Conservation (phyloP, 2,329 filamentous ascomycete species). For the Penicillium sp. region DNA sequence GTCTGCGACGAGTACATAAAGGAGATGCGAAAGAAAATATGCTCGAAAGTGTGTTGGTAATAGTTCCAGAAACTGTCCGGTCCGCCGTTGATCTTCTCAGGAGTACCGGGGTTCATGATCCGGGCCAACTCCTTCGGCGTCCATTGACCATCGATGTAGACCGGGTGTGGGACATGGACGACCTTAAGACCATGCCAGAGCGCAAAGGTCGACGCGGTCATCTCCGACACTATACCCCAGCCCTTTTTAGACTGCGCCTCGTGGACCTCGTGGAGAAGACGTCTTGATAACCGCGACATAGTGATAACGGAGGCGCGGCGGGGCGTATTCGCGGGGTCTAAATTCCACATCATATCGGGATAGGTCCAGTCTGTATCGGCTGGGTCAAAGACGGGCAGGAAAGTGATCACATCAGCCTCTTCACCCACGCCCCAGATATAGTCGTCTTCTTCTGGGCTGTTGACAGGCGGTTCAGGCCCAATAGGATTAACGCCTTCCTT, state of each 20-base stretch:
- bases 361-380: constrained; percentile 66
- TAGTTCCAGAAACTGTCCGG: constrained; percentile 32
- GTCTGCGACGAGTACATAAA: constrained; percentile 7
- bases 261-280: constrained; percentile 55
- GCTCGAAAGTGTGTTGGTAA: constrained; percentile 15
- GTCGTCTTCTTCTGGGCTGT: constrained; percentile 52
- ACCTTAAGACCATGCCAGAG: constrained; percentile 8
- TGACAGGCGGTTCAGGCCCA: constrained; percentile 61
- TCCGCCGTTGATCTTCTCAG: constrained; percentile 28
- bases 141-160: constrained; percentile 77
- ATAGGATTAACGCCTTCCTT: constrained; percentile 8
- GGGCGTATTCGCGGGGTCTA: constrained; percentile 55
- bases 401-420: constrained; percentile 69
- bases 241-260: neutral
- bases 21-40: constrained; percentile 6
- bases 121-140: constrained; percentile 26
- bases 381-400: constrained; percentile 77
- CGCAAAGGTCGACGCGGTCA: constrained; percentile 1
- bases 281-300: constrained; percentile 64
- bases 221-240: constrained; percentile 2
- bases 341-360: constrained; percentile 38
- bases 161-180: constrained; percentile 45
- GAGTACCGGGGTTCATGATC: constrained; percentile 28
- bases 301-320: constrained; percentile 73
- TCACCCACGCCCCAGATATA: constrained; percentile 68